Percentiles rank a stretch among this genome's conserved stretches.
Evolutionary conservation across 129 eudicot genomes (phyloP).

Genomic region (Artemisia argyi): DNA sequence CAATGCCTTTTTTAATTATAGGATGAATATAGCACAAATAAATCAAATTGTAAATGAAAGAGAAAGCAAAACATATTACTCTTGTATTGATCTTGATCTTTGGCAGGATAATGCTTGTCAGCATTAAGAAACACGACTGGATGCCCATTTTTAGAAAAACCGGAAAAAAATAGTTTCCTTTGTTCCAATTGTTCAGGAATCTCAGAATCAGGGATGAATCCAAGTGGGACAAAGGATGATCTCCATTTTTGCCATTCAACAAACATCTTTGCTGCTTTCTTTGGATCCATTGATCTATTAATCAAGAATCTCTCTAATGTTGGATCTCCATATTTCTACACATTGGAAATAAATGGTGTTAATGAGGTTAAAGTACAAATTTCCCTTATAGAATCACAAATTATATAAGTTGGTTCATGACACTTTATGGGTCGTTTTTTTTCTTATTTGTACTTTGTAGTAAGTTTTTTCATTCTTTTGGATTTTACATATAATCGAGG

Average conservation of each 20-base stretch:
- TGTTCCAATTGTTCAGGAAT: constrained; percentile 37
- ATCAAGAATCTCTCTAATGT: constrained; percentile 58
- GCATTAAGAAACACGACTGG: constrained; percentile 38
- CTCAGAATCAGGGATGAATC: constrained; percentile 46
- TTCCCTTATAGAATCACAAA: too few relatives aligned
- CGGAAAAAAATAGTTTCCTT: constrained; percentile 40
- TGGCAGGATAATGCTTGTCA: constrained; percentile 39
- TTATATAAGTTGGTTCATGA: too few relatives aligned
- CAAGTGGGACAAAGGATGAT: constrained; percentile 41
- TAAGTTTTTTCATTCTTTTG: too few relatives aligned
- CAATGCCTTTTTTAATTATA: too few relatives aligned
- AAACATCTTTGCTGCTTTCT: constrained; percentile 58
- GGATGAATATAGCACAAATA: neutral
- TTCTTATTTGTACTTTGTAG: too few relatives aligned
- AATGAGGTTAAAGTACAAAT: too few relatives aligned
- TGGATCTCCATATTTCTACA: constrained; percentile 42
- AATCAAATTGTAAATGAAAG: neutral
- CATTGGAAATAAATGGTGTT: neutral
- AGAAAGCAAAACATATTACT: constrained; percentile 21
- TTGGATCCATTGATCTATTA: constrained; percentile 54
- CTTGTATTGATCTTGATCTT: constrained; percentile 48
- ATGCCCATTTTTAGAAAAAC: constrained; percentile 33
- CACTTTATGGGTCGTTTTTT: too few relatives aligned
- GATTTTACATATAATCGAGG: too few relatives aligned
- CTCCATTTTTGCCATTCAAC: constrained; percentile 61